Base-by-base conservation (phyloP, 192 early-diverging fungal genomes). In the Backusella tuberculispora region DNA sequence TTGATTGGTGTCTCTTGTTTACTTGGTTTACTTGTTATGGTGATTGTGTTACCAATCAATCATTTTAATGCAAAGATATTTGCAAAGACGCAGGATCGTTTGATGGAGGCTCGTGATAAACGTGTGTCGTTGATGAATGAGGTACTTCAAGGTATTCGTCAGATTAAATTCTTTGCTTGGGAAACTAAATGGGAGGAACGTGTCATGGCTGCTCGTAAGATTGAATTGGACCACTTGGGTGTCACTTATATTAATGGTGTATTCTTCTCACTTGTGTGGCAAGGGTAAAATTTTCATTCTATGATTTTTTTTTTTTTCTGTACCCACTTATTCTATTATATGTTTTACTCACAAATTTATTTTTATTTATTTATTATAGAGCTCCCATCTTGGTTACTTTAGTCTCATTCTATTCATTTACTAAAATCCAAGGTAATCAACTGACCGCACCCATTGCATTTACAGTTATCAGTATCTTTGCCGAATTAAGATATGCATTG, bases 111-210 rank as follows among this genome's bases (percentile, higher is more conserved):
- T 8, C 79, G 85, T 44, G 96, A 98, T 82, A 86, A 90, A 69
- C 88, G 96, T 43, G 86, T 97, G 15, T 88, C 88, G 0, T 81
- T 91, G 69, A 91, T 93, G 71, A 73, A 72, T 45, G 81, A 79
- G 37, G 68, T 77, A 40, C 80, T 95, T 40, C 90, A 94, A 80
- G 94, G 93, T 46, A 96, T 98, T 46, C 90, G 94, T n/a, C 90
- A 95, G 68, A 90, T 98, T 78, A 98, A 98, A 79, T 86, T 97
- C 67, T 92, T 92, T 83, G 90, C 90, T 7, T 95, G 93, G 93
- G 89, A 94, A 72, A 26, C 17, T 3, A 46, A 75, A 17, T 80
- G 78, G 78, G 41, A 70, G 13, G 79, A 87, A 7, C 83, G 87
- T 38, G 84, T 97, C 29, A 76, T 87, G 38, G 82, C 74, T 29